A percentile compares a stretch with the other conserved stretches of the same genome.
phyloP scores from a whole-genome alignment of 768 basidiomycete species.

The Leccinum fibrillosum region DNA sequence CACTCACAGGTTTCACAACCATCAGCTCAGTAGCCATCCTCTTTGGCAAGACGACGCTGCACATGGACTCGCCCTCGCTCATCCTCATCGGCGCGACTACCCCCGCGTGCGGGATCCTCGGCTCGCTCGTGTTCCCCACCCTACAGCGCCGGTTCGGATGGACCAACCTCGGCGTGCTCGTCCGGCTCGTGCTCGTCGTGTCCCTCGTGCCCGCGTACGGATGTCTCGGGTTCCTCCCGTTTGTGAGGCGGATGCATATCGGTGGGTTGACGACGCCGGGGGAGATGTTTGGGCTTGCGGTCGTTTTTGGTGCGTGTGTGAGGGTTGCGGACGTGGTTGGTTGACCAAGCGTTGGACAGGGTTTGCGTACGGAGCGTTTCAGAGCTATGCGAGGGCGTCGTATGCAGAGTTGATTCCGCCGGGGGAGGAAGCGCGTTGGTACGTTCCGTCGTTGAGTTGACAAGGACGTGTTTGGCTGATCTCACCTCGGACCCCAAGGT shows the following conservation, averaged over 20 bases:
- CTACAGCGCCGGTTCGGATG: conserved; percentile 63
- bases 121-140: conserved; percentile 77
- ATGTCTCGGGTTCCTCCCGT: conserved; percentile 69
- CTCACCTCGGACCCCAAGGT: conserved; percentile 30
- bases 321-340: neutral
- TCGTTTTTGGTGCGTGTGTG: conserved; percentile 64
- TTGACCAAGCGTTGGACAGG: conserved; percentile 33
- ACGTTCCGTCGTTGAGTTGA: conserved; percentile 13
- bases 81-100: conserved; percentile 79
- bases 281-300: conserved; percentile 84
- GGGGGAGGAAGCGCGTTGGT: conserved; percentile 90
- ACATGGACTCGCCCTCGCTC: conserved; percentile 75
- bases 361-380: conserved; percentile 84
- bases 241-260: conserved; percentile 48
- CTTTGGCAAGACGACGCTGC: conserved; percentile 85
- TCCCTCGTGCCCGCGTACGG: conserved; percentile 76
- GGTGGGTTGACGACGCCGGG: conserved; percentile 74
- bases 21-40: conserved; percentile 90
- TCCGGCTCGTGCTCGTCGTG: conserved; percentile 64
- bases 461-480: neutral
- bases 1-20: conserved; percentile 73
- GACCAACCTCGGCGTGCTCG: conserved; percentile 66
- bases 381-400: conserved; percentile 82
- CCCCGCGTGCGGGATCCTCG: conserved; percentile 73
- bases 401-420: conserved; percentile 86